Conservation (phyloP, 768 basidiomycete genomes). For the Boletus subparvulus region DNA sequence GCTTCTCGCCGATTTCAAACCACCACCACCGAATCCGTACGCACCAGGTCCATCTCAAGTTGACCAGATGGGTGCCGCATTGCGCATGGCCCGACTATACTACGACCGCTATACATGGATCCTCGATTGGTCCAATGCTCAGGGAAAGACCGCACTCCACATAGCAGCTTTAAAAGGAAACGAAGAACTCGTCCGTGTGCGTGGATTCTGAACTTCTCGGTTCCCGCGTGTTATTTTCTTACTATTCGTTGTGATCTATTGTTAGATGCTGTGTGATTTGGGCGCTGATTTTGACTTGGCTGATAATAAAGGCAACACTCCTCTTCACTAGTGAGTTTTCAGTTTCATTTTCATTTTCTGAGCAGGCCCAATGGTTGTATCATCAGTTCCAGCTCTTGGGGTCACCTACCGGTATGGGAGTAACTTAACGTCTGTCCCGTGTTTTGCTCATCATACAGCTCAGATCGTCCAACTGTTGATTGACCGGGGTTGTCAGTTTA, state of each 20-base stretch:
- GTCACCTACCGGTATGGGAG: constrained; percentile 68
- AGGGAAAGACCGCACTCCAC: constrained; percentile 90
- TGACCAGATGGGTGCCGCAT: constrained; percentile 67
- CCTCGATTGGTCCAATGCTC: constrained; percentile 88
- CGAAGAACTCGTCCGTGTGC: constrained; percentile 81
- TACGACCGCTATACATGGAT: constrained; percentile 84
- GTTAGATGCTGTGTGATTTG: constrained; percentile 85
- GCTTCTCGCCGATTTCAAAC: constrained; percentile 82
- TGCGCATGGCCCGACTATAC: constrained; percentile 87
- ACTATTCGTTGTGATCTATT: constrained; percentile 9
- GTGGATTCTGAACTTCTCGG: constrained; percentile 29
- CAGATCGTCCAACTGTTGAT: constrained; percentile 85
- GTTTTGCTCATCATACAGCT: constrained; percentile 10
- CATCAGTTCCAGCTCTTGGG: constrained; percentile 82
- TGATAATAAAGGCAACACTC: constrained; percentile 90
- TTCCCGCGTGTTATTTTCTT: constrained; percentile 14
- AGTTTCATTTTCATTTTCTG: neutral
- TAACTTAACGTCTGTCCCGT: neutral
- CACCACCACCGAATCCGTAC: constrained; percentile 47
- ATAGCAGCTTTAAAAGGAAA: constrained; percentile 87
- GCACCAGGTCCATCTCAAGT: constrained; percentile 47
- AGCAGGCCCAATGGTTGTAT: constrained; percentile 2
- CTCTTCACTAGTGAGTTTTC: constrained; percentile 81
- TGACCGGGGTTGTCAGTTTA: constrained; percentile 83
- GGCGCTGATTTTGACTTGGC: constrained; percentile 88